Base-by-base conservation (phyloP, 2,329 filamentous ascomycete genomes). In the Arachnomyces sp. region DNA sequence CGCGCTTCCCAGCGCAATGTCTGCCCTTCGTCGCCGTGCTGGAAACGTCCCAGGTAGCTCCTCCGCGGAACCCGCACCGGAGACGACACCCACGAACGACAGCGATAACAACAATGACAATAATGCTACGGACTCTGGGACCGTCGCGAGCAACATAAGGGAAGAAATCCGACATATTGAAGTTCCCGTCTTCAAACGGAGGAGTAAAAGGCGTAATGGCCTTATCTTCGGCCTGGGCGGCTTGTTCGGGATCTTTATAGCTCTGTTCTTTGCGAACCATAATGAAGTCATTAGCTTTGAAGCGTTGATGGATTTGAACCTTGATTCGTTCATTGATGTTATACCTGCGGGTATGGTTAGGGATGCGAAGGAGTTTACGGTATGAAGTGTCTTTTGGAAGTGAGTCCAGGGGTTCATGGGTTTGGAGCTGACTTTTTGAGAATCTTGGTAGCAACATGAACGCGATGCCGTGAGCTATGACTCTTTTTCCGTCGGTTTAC, bases 251-350 rank as follows among this genome's bases (percentile, higher is more conserved):
- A 75, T 98, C 41, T 67, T 94, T n/a, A 73, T 82, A 2, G 92
- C 92, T 2, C 82, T 88, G 20, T 88, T 94, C 63, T 92, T 98
- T 52, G 90, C 89, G 20, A 82, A 83, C 49, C 84, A 76, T 60
- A 92, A 89, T 64, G 88, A 95, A 56, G 74, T 96, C 47, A 89
- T 95, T 47, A 87, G 87, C 46, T 72, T 95, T 47, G 85, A 90
- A 43, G 71, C 84, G 35, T 55, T 82, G 47, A 68, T 76, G 55
- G 75, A 81, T 46, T 60, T 85, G 55, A 92, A 85, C 56, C 76
- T 98, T 65, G 89, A 95, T 50, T 82, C 78, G 45, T 65, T 96
- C 42, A 72, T 94, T 41, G 92, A 96, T 61, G 87, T 84, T 1
- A 73, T 98, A 29, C 92, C 92, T 0, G 84, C 86, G 2, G 84